A percentile compares a stretch with the other conserved stretches of the same genome.
Evolutionary conservation across 2,329 filamentous ascomycete genomes (phyloP).

Genomic region (Phyllosticta citribraziliensis): DNA sequence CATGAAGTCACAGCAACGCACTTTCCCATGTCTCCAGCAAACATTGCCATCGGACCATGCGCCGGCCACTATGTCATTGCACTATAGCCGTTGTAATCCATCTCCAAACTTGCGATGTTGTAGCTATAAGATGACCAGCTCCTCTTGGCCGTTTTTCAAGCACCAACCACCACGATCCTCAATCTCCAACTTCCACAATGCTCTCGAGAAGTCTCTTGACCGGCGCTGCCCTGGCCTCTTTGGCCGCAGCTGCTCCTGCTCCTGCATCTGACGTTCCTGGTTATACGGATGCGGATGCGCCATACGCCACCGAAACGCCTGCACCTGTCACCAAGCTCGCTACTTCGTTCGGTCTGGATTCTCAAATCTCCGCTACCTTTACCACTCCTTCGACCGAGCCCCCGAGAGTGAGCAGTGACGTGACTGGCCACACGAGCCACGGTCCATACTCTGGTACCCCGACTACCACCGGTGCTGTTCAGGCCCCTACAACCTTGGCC

Average conservation of each 20-base stretch:
- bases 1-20: slow-evolving; percentile 4
- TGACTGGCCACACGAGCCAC: slow-evolving; percentile 55
- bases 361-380: slow-evolving; percentile 26
- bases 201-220: slow-evolving; percentile 23
- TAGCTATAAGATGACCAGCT: neutral
- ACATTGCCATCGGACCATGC: neutral
- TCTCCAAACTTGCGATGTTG: neutral
- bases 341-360: slow-evolving; percentile 35
- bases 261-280: slow-evolving; percentile 34
- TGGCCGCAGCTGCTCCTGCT: slow-evolving; percentile 27
- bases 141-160: neutral
- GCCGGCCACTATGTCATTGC: neutral
- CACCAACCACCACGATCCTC: neutral
- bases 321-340: slow-evolving; percentile 19
- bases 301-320: slow-evolving; percentile 27
- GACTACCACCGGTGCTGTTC: slow-evolving; percentile 60
- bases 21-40: neutral
- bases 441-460: slow-evolving; percentile 57
- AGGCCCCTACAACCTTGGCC: slow-evolving; percentile 44
- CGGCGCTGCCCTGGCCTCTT: slow-evolving; percentile 18
- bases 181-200: slow-evolving; percentile 21
- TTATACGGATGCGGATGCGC: slow-evolving; percentile 36
- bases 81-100: neutral
- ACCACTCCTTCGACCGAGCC: slow-evolving; percentile 26
- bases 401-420: slow-evolving; percentile 38